Evolutionary conservation across 83 land plant genomes (phyloP), one percentile per base, ranked within the genome.

Genomic region (Thuja plicata): DNA sequence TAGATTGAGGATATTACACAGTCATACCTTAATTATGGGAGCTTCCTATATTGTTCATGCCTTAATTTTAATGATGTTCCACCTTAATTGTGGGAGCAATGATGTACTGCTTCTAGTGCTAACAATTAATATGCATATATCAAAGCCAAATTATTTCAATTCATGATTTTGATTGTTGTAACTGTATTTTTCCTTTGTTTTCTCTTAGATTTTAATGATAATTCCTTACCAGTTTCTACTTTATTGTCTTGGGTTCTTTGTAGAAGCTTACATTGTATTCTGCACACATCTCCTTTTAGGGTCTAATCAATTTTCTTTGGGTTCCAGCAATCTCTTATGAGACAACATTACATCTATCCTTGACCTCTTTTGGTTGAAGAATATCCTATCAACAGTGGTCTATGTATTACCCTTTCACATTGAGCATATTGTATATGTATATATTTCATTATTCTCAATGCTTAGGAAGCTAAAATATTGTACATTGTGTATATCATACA

Each of bases 401-500:
- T 40, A 40, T 80, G 1, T 80, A 80, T 80, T 41, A 27, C 40
- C 41, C 48, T 54, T 54, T 80, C 48, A 80, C 11, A 21, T 21
- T 19, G 84, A 80, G 24, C 41, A 24, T 21, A 9, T 80, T 80
- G 30, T 21, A 21, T 80, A 30, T 24, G 45, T 80, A 43, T 43
- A 41, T 8, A 9, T 21, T 80, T 80, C 41, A 41, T 80, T 19
- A 80, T 10, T 80, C 84, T 41, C 21, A 80, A 40, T 80, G 84
- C 84, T 21, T 12, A 27, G 19, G 17, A 46, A 82, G 32, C 52
- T 82, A 82, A 82, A 2, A 34, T 19, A 19, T 41, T 46, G 30
- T 27, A 46, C 15, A 46, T 46, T 48, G 52, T 83, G 43, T 46
- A 48, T 13, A 83, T 82, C 80, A 41, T 90, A 55, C 93, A 95